Conservation (phyloP, 2,329 filamentous ascomycete genomes). For the Xylaria sp. region DNA sequence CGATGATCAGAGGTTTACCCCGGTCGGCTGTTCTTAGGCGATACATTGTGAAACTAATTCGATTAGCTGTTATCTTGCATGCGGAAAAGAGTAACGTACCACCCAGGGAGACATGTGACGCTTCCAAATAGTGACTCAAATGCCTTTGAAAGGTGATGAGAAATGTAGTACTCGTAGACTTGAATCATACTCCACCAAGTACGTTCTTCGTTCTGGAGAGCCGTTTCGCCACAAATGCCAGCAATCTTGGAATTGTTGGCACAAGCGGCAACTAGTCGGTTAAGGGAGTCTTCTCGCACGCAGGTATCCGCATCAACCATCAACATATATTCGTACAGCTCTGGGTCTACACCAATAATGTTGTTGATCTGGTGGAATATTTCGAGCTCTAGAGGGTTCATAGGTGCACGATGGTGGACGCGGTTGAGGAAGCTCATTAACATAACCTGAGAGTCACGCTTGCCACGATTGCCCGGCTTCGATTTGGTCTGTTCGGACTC, state of each 20-base stretch:
- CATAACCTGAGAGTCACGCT: constrained; percentile 95
- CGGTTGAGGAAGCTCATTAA: constrained; percentile 98
- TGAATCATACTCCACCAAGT: constrained; percentile 99
- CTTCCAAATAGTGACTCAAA: constrained; percentile 98
- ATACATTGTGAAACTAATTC: constrained; percentile 94
- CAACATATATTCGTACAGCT: constrained; percentile 94
- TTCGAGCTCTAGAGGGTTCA: constrained; percentile 95
- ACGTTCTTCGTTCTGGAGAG: constrained; percentile 90
- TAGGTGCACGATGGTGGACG: constrained; percentile 90
- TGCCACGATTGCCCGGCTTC: constrained; percentile 97
- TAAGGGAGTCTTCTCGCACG: constrained; percentile 89
- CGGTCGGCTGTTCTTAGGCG: constrained; percentile 92
- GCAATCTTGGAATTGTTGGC: constrained; percentile 95
- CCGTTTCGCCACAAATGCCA: constrained; percentile 96
- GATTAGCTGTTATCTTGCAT: constrained; percentile 42
- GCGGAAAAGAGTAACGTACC: constrained; percentile 65
- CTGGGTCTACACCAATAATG: constrained; percentile 95
- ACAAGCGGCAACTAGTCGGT: constrained; percentile 89
- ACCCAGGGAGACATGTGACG: constrained; percentile 98
- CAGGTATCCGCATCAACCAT: constrained; percentile 98
- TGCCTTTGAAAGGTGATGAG: constrained; percentile 93
- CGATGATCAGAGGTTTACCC: constrained; percentile 91
- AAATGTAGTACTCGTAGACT: constrained; percentile 99
- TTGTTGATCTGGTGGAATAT: constrained; percentile 99
- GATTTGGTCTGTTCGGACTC: constrained; percentile 89